A percentile compares a stretch with the other conserved stretches of the same genome.
These are phyloP conservation scores for Kodamaea sp. DNA, from an alignment of 1,139 yeast species.

Conservation along the genomic window DNA sequence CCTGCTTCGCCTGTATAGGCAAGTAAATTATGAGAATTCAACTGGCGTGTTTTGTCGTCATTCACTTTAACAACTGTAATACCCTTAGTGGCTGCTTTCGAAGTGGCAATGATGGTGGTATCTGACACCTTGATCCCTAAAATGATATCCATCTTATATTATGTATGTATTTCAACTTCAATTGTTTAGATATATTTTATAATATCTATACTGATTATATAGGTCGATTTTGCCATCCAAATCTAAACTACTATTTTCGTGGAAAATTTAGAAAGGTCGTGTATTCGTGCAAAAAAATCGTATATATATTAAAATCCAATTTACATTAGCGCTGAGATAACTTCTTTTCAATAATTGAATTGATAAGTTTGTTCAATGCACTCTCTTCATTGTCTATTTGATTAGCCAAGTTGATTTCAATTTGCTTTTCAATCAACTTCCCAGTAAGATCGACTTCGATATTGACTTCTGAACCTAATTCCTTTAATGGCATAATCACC, in stretches of 20 bases:
- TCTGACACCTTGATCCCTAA: constrained; percentile 83
- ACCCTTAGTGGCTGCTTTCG: constrained; percentile 92
- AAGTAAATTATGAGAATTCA: constrained; percentile 75
- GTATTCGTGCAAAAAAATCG: neutral
- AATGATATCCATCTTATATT: constrained; percentile 70
- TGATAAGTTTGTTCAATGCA: constrained; percentile 41
- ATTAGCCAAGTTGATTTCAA: constrained; percentile 50
- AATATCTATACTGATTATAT: neutral
- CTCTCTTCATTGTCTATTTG: constrained; percentile 49
- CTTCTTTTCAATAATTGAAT: constrained; percentile 50
- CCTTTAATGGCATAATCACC: constrained; percentile 68
- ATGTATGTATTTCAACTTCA: neutral
- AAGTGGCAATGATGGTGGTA: constrained; percentile 82
- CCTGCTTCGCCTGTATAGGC: constrained; percentile 97
- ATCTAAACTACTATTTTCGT: neutral
- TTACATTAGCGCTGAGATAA: constrained; percentile 17
- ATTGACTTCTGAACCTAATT: constrained; percentile 65
- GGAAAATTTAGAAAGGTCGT: constrained; percentile 1
- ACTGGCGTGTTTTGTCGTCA: constrained; percentile 82
- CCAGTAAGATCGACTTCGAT: constrained; percentile 95
- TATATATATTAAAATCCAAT: neutral
- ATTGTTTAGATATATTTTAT: constrained; percentile 1
- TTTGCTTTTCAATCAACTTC: constrained; percentile 84
- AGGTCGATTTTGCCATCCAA: constrained; percentile 9
- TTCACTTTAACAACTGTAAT: constrained; percentile 80